A percentile compares a stretch with the other conserved stretches of the same genome.
These are phyloP conservation scores for Nicotiana undulata DNA, from an alignment of 257 asterid genomes.

Conservation along the genomic window DNA sequence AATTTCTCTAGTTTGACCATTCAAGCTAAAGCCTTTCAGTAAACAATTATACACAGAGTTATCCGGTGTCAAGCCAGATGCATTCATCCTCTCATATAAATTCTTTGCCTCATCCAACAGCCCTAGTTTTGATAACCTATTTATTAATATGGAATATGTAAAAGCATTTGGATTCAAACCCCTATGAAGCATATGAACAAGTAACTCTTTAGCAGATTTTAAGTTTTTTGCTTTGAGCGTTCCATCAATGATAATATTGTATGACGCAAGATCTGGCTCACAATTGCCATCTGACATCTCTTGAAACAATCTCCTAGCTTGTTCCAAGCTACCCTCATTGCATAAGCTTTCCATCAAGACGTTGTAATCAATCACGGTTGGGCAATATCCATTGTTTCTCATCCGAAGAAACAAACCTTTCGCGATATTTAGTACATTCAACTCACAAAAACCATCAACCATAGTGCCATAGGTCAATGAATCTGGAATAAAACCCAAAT, in stretches of 20 bases:
- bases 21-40: conserved; percentile 44
- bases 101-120: conserved; percentile 51
- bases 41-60: conserved; percentile 48
- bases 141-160: conserved; percentile 51
- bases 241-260: conserved; percentile 48
- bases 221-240: conserved; percentile 43
- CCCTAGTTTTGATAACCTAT: conserved; percentile 51
- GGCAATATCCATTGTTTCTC: conserved; percentile 39
- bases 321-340: conserved; percentile 57
- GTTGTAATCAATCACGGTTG: conserved; percentile 41
- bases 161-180: conserved; percentile 44
- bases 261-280: conserved; percentile 47
- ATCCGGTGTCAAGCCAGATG: conserved; percentile 28
- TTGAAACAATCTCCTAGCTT: conserved; percentile 45
- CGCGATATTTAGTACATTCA: conserved; percentile 43
- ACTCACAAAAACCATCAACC: conserved; percentile 55
- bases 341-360: conserved; percentile 53
- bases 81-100: conserved; percentile 45
- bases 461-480: conserved; percentile 33
- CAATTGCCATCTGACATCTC: conserved; percentile 41
- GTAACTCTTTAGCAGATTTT: conserved; percentile 34
- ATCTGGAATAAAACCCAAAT: conserved; percentile 39
- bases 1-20: conserved; percentile 41
- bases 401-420: conserved; percentile 53
- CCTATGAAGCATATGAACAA: conserved; percentile 43